Percentiles rank a stretch among this genome's conserved stretches.
phyloP scores from a whole-genome alignment of 108 stramenopile genomes.

The Fistulifera pelliculosa region DNA sequence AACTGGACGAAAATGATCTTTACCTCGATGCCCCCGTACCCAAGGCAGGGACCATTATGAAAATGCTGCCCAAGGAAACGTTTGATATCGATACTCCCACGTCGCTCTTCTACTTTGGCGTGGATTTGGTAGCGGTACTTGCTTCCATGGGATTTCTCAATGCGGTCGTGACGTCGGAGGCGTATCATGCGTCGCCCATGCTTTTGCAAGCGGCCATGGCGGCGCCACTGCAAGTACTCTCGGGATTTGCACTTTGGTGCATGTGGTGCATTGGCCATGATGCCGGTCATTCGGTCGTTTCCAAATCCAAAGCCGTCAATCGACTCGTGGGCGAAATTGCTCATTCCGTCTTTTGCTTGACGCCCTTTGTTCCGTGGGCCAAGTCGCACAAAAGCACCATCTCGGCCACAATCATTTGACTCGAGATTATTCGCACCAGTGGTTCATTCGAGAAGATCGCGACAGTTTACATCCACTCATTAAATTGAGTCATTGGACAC shows the following conservation, averaged over 20 bases:
- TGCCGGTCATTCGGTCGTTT: constrained; percentile 55
- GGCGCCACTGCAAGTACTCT: constrained; percentile 46
- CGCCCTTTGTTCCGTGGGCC: constrained; percentile 62
- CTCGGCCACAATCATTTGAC: constrained; percentile 56
- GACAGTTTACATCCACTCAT: constrained; percentile 39
- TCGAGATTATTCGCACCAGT: constrained; percentile 63
- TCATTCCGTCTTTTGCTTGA: constrained; percentile 52
- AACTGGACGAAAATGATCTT: too few species aligned
- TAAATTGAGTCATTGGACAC: constrained; percentile 26
- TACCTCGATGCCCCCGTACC: too few species aligned
- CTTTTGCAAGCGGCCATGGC: constrained; percentile 25
- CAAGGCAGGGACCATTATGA: too few species aligned
- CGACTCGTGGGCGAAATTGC: constrained; percentile 55
- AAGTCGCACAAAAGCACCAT: constrained; percentile 48
- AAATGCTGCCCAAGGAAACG: constrained; percentile 41
- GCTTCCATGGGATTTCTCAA: constrained; percentile 41
- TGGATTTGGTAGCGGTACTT: constrained; percentile 37
- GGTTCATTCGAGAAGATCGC: constrained; percentile 55
- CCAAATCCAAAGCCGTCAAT: constrained; percentile 38
- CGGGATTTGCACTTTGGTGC: constrained; percentile 71
- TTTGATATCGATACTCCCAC: constrained; percentile 41
- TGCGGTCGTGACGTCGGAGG: constrained; percentile 40
- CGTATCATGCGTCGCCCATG: constrained; percentile 34
- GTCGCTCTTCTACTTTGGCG: constrained; percentile 43
- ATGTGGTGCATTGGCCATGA: constrained; percentile 80